Base-by-base conservation (phyloP, 371 early-diverging fungal species). In the Circinella minor region DNA sequence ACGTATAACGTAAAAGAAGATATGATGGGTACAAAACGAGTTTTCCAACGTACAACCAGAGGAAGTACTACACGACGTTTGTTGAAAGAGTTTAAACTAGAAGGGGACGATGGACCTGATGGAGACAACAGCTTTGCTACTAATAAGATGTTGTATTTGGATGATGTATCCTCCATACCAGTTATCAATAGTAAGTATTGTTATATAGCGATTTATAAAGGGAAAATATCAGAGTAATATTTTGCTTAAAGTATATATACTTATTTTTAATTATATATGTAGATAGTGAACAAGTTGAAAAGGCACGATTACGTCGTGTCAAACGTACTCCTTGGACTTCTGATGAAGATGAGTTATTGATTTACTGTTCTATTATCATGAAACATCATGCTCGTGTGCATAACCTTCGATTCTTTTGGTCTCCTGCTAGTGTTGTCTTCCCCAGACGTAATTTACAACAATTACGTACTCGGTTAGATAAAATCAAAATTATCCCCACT, bases 341-440 rank as follows among this genome's bases (percentile, higher is more conserved):
- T 1, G 73, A 83, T 14, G 88, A 88, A 51, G 89, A 89, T 60
- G 85, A 87, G 2, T n/a, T 82, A 0, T 64, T 90, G 14, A 48
- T 87, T 14, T 76, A 79, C 55, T 65, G 72, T 15, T 77, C 79
- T 64, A 77, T 68, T 15, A 80, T 87, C 37, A 27, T 86, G 4
- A 65, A 68, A 55, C 15, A 54, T 37, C 77, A 79, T 27, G 49
- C 60, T 8, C 43, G 49, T 17, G 9, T 8, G 15, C 15, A 47
- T 61, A 59, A 63, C 6, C 27, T 39, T 36, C 69, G 79, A n/a
- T 78, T 87, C 43, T 47, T 67, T 4, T 90, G 89, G 88, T 39
- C 36, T 20, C 71, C 81, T 61, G 71, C 65, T 11, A 51, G 39
- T 5, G 36, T 63, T 18, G 54, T 81, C 10, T 67, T 79, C 15